Base-by-base conservation (phyloP, 1,284 basidiomycete species). In the Ceratorhiza oryzae-sativae region DNA sequence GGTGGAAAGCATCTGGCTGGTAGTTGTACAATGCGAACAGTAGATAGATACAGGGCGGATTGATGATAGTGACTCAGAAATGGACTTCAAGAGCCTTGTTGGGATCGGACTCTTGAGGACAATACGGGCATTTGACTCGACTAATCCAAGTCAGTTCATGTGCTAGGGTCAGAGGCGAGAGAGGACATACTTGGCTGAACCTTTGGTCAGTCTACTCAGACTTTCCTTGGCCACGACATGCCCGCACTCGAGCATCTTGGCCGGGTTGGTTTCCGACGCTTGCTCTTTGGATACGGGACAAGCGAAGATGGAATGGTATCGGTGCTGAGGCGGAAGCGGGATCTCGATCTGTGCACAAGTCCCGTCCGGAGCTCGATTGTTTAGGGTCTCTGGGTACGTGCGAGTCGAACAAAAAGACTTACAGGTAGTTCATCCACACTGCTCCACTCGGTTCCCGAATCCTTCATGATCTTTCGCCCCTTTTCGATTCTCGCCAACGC, bases 261-360 rank as follows among this genome's bases (percentile, higher is more conserved):
- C 97, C 23, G 96, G 97, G 79, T 99, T 99, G 72, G 86, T 80
- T 65, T 95, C 92, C 0, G 94, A 97, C 13, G 94, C 89, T 80
- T 97, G 95, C 78, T 99, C 97, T 81, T 98, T 99, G 15, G 94
- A 97, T 34, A 99, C 97, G 0, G 97, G 95, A 80, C 97, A 99
- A 49, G 95, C 90, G 79, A 99, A 99, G 73, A 97, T 92, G 1
- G 95, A 97, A 80, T 99, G 97, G 81, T 97, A 98, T 34, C 94
- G 85, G 77, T 95, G 90, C 76, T 93, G 90, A 0, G 90, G 82
- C 0, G 92, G 89, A 12, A 99, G 80, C 0, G 94, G 93, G 75
- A 99, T 94, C 82, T 98, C 97, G 79, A 98, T 94, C 95, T 97
- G 77, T 4, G 72, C 53, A 48, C 12, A 30, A 12, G 25, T n/a